Base-by-base conservation (phyloP, 257 asterid species). In the Plantago elongata region DNA sequence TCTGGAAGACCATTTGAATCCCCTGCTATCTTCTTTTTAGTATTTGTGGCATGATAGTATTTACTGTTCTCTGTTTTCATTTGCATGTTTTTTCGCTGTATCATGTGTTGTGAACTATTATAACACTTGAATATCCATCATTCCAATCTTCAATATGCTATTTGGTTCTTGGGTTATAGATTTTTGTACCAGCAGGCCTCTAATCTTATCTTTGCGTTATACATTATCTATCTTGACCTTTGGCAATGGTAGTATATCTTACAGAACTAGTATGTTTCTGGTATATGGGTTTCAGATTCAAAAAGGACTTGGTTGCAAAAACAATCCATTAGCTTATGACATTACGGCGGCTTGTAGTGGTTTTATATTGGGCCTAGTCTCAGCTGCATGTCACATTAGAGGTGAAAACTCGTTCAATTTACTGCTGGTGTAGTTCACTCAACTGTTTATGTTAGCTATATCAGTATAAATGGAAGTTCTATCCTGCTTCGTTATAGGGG, bases 321-420 rank as follows among this genome's bases (percentile, higher is more conserved):
- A 68, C 68, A 87, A 83, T 76, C 99, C 97, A 13, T 69, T 93
- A 76, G 75, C 97, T 47, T 93, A 80, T 43, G 99, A 93, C 66
- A 93, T 93, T 63, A 89, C 97, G 5, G 97, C 97, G 66, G 99
- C 99, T 34, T 89, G 99, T 77, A 93, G 96, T 65, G 97, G 97
- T 64, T 93, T 93, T 60, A 62, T 89, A 66, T 68, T 87, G 69
- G 97, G 97, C 72, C 83, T 93, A 69, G 88, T 87, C 60, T 87
- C 99, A 65, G 99, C 97, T 62, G 88, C 96, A 64, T 84, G 94
- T 75, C 73, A 93, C 66, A 78, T 93, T 68, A 79, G 94, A 85
- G 97, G 99, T 93, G 66, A 68, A 63, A 67, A 37, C 37, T 45
- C 54, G 30, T 16, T 55, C 38, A 13, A 9, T n/a, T 3, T 29